Conservation (phyloP, 345 rosid species). For the Hibiscus syriacus region DNA sequence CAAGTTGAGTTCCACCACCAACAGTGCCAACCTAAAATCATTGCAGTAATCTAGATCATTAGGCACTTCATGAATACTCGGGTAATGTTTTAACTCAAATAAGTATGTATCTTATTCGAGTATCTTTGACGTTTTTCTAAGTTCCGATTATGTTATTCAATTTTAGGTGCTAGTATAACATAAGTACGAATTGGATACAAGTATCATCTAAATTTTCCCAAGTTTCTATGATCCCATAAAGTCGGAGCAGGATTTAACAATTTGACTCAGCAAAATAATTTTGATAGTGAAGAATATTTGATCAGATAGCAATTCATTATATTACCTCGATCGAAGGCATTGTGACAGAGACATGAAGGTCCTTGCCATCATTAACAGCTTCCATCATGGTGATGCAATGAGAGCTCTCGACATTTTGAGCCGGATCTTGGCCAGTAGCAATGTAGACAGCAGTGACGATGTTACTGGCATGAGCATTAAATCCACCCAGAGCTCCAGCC, state of each 20-base stretch:
- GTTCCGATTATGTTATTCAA: too few species aligned
- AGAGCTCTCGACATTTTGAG: constrained; percentile 69
- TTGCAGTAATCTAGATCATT: neutral
- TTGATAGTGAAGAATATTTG: neutral
- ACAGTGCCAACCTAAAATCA: constrained; percentile 56
- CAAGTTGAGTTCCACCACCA: constrained; percentile 77
- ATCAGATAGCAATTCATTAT: neutral
- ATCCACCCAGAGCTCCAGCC: constrained; percentile 78
- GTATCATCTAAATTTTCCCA: neutral
- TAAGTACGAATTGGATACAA: neutral
- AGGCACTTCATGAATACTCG: constrained; percentile 1
- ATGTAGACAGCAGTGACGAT: constrained; percentile 50
- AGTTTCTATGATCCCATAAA: neutral
- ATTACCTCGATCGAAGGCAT: constrained; percentile 71
- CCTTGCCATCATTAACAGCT: constrained; percentile 49
- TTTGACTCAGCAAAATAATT: neutral
- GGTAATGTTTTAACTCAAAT: too few species aligned
- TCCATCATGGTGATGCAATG: constrained; percentile 81
- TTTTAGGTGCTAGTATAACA: too few species aligned
- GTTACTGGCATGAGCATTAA: constrained; percentile 72
- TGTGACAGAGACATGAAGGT: constrained; percentile 63
- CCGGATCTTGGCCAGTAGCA: constrained; percentile 80
- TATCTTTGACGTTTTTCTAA: too few species aligned
- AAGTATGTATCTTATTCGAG: too few species aligned
- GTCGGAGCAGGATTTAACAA: neutral